Base-by-base conservation (phyloP, 371 early-diverging fungal genomes). In the Rhizopus stolonifer region DNA sequence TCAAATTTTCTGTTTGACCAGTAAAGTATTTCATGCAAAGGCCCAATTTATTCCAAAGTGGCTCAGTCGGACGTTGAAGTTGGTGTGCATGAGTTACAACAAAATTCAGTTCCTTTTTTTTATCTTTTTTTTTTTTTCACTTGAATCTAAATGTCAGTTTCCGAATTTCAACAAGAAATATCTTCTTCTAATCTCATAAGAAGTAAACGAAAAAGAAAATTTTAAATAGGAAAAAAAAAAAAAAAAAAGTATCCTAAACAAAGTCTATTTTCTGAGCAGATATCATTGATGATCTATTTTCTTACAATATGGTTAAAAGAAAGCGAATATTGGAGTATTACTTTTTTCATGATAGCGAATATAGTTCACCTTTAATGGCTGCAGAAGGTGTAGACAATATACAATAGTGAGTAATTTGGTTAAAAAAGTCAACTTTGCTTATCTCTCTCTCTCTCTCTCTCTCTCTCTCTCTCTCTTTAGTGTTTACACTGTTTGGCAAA, bases 401-500 rank as follows among this genome's bases (percentile, higher is more conserved):
- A 42, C 77, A 77, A 49, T 60, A 66, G 72, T 72, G 65, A 49
- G 52, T 29, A n/a, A 29, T 3, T n/a, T n/a, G n/a, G n/a, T n/a
- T n/a, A n/a, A n/a, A n/a, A n/a, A n/a, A n/a, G n/a, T n/a, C n/a
- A n/a, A n/a, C n/a, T n/a, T n/a, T n/a, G n/a, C n/a, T n/a, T n/a
- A n/a, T n/a, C n/a, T n/a, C n/a, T n/a, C n/a, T n/a, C n/a, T n/a
- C n/a, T n/a, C n/a, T n/a, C n/a, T n/a, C n/a, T n/a, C n/a, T n/a
- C n/a, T n/a, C n/a, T n/a, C n/a, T n/a, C n/a, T 46, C 2, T 46
- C n/a, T 22, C 15, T 24, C 29, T n/a, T 1, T 39, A 80, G 78
- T 54, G 74, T 81, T 2, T 83, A 77, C 47, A 71, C 77, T 1
- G 81, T 83, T 3, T 83, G 83, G 83, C 76, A 77, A 11, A 74